Evolutionary conservation across 352 stramenopile genomes (phyloP).

Genomic region (Chrysophaeum taylorii): DNA sequence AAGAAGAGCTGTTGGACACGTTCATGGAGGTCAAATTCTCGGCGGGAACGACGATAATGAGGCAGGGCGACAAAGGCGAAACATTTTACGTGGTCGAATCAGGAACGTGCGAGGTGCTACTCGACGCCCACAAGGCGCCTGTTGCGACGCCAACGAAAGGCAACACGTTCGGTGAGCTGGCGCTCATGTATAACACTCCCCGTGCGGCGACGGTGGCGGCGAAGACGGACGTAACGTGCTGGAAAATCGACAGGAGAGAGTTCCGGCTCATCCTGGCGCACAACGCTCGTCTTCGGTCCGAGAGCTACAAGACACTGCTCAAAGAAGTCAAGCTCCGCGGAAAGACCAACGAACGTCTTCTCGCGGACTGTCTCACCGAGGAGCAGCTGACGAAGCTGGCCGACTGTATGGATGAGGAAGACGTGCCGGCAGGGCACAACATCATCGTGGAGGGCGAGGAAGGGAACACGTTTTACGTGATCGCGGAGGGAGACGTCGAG

Average conservation of each 20-base stretch:
- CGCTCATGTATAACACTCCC: conserved; percentile 88
- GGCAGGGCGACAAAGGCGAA: conserved; percentile 39
- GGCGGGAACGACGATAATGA: conserved; percentile 33
- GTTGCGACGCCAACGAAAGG: conserved; percentile 17
- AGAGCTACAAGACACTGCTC: conserved; percentile 18
- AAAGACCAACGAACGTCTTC: conserved; percentile 21
- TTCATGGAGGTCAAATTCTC: background rate
- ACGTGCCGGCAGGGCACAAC: conserved; percentile 64
- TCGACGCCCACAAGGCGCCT: conserved; percentile 1
- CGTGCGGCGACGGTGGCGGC: conserved; percentile 78
- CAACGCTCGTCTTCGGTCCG: conserved; percentile 20
- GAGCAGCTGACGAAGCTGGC: conserved; percentile 69
- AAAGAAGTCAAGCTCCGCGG: conserved; percentile 16
- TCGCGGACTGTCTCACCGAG: conserved; percentile 54
- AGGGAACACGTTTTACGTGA: conserved; percentile 83
- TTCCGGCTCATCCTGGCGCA: conserved; percentile 46
- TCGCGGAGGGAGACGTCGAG: conserved; percentile 65
- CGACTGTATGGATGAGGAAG: conserved; percentile 60
- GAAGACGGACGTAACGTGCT: conserved; percentile 68
- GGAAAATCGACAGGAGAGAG: conserved; percentile 66
- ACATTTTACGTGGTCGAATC: conserved; percentile 58
- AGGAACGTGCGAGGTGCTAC: conserved; percentile 46
- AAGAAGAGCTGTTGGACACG: background rate
- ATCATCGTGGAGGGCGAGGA: conserved; percentile 74
- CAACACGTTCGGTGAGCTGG: conserved; percentile 84